Percentiles rank a stretch among this genome's conserved stretches.
Evolutionary conservation across 2,329 filamentous ascomycete genomes (phyloP).

Genomic region (Trichoderma aggressivum): DNA sequence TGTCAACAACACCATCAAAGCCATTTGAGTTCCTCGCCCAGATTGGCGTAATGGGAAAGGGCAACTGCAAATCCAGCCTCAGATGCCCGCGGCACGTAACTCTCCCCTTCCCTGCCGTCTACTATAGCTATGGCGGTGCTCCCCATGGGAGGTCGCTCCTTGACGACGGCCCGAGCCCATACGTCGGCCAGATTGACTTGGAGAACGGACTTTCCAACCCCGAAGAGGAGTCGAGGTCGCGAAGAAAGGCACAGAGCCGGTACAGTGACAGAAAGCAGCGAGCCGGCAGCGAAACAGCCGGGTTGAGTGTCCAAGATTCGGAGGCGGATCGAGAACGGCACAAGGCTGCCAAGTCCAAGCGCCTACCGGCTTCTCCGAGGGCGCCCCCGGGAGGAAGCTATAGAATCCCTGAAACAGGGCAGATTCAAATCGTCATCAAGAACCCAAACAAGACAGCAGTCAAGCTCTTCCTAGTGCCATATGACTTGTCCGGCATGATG

Average conservation of each 20-base stretch:
- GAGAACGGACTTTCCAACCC: constrained; percentile 68
- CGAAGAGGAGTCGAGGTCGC: constrained; percentile 46
- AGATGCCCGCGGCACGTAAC: constrained; percentile 88
- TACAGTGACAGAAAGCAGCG: constrained; percentile 36
- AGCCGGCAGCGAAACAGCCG: constrained; percentile 23
- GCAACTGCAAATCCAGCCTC: constrained; percentile 81
- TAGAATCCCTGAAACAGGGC: constrained; percentile 87
- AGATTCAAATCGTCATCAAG: constrained; percentile 95
- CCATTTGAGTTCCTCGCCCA: constrained; percentile 91
- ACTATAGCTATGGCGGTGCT: constrained; percentile 83
- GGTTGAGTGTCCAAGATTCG: constrained; percentile 20
- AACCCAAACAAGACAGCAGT: constrained; percentile 98
- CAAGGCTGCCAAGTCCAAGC: constrained; percentile 41
- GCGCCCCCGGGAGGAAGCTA: constrained; percentile 85
- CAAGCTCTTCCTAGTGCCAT: constrained; percentile 91
- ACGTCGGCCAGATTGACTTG: constrained; percentile 88
- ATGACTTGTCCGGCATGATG: constrained; percentile 89
- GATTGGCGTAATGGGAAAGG: constrained; percentile 87
- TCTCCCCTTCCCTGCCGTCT: constrained; percentile 88
- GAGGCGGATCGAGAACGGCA: constrained; percentile 24
- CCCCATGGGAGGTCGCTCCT: constrained; percentile 59
- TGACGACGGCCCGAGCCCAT: constrained; percentile 89
- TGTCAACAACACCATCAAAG: constrained; percentile 94
- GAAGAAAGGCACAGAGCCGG: constrained; percentile 47
- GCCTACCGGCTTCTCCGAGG: constrained; percentile 48